phyloP scores from a whole-genome alignment of 768 basidiomycete species.

The Mycena rebaudengoi region DNA sequence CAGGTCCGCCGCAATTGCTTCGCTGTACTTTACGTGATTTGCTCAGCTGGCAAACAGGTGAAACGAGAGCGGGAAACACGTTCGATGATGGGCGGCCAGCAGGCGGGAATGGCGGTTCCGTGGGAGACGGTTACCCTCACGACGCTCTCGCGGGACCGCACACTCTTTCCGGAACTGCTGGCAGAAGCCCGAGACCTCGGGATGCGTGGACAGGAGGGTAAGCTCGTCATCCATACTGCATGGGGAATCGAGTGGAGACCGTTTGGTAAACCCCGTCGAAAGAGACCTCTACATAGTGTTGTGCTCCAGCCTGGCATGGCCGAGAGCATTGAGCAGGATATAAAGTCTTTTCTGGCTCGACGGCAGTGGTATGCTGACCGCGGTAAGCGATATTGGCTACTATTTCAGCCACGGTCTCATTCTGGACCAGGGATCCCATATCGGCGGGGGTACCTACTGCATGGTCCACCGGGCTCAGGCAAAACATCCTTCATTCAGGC shows the following conservation, averaged over 20 bases:
- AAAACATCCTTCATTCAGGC: conserved; percentile 99
- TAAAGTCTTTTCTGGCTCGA: conserved; percentile 82
- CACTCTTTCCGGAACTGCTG: conserved; percentile 81
- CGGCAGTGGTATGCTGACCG: conserved; percentile 96
- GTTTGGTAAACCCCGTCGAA: conserved; percentile 90
- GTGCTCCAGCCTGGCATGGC: conserved; percentile 84
- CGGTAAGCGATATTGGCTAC: conserved; percentile 61
- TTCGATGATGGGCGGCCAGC: conserved; percentile 84
- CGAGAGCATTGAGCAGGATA: conserved; percentile 84
- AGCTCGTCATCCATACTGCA: conserved; percentile 94
- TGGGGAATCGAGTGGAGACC: conserved; percentile 98
- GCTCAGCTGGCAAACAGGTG: conserved; percentile 60
- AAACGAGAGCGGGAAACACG: conserved; percentile 95
- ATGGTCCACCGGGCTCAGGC: conserved; percentile 97
- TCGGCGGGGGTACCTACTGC: conserved; percentile 91
- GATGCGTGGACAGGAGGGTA: conserved; percentile 87
- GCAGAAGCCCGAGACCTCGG: conserved; percentile 91
- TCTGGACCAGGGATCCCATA: conserved; percentile 86
- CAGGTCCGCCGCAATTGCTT: conserved; percentile 65
- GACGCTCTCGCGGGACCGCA: conserved; percentile 86
- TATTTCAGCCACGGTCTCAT: conserved; percentile 1
- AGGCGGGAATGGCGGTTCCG: conserved; percentile 55
- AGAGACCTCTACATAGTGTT: conserved; percentile 88
- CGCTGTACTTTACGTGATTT: conserved; percentile 3
- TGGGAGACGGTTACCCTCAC: conserved; percentile 98